Conservation (phyloP, 768 basidiomycete species). For the Tephrocybe sp. region DNA sequence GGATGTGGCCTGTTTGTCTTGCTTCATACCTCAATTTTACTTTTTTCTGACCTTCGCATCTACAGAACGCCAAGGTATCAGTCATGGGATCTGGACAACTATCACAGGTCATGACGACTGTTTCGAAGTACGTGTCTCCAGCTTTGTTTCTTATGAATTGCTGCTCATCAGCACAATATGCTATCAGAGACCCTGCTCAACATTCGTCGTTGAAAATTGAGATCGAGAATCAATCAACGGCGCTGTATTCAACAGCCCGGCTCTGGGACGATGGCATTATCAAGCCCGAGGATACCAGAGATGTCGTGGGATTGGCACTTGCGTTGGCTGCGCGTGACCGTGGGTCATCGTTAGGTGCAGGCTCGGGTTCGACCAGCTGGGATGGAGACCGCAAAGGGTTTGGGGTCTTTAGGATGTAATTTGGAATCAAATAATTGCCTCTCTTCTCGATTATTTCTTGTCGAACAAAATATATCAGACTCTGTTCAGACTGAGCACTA, state of each 20-base stretch:
- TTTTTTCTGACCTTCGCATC: constrained; percentile 5
- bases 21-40: background rate
- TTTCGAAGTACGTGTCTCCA: constrained; percentile 59
- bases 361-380: constrained; percentile 52
- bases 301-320: constrained; percentile 85
- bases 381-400: constrained; percentile 70
- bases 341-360: constrained; percentile 12
- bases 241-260: constrained; percentile 86
- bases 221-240: constrained; percentile 87
- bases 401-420: constrained; percentile 88
- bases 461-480: background rate
- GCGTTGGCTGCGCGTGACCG: constrained; percentile 63
- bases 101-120: constrained; percentile 88
- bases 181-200: constrained; percentile 69
- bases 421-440: background rate
- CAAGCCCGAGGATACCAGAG: constrained; percentile 82
- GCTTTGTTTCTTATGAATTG: background rate
- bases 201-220: constrained; percentile 72
- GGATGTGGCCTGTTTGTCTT: constrained; percentile 92
- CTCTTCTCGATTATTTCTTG: background rate
- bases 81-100: constrained; percentile 96
- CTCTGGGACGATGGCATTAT: constrained; percentile 95
- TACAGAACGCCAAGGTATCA: constrained; percentile 84
- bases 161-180: background rate
- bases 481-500: background rate